phyloP scores from a whole-genome alignment of 306 rosid genomes.

The Acacia crassicarpa region DNA sequence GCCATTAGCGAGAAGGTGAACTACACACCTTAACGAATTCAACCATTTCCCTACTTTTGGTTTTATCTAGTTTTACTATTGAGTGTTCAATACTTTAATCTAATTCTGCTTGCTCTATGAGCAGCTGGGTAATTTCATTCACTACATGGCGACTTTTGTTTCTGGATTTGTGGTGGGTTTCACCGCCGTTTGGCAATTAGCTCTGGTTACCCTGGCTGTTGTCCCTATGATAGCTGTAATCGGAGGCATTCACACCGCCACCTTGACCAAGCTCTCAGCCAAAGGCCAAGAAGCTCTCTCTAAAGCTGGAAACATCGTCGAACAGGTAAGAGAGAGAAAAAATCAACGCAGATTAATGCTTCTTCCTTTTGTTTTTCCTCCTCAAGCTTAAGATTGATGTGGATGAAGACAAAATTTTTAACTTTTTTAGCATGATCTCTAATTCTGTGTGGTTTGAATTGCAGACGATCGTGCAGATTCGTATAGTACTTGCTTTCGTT shows the following conservation, averaged over 20 bases:
- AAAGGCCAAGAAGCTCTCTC: constrained; percentile 87
- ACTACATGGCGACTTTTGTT: constrained; percentile 90
- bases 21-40: constrained; percentile 1
- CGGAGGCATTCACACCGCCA: constrained; percentile 69
- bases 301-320: constrained; percentile 81
- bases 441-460: not conserved
- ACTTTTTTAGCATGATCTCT: not conserved
- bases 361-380: not conserved
- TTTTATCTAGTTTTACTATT: not conserved
- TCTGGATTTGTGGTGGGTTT: constrained; percentile 91
- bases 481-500: constrained; percentile 72
- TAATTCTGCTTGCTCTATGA: constrained; percentile 12
- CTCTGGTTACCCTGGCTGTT: constrained; percentile 82
- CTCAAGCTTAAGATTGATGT: not conserved
- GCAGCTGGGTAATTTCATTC: constrained; percentile 92
- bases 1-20: constrained; percentile 94
- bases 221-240: constrained; percentile 83
- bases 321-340: constrained; percentile 53
- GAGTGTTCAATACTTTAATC: not conserved
- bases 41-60: not conserved
- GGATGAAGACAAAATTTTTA: not conserved
- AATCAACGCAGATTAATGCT: not conserved
- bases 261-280: constrained; percentile 71
- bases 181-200: constrained; percentile 92
- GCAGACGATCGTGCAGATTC: constrained; percentile 84